phyloP scores from a whole-genome alignment of 768 basidiomycete genomes.

The Gautieria morchelliformis region DNA sequence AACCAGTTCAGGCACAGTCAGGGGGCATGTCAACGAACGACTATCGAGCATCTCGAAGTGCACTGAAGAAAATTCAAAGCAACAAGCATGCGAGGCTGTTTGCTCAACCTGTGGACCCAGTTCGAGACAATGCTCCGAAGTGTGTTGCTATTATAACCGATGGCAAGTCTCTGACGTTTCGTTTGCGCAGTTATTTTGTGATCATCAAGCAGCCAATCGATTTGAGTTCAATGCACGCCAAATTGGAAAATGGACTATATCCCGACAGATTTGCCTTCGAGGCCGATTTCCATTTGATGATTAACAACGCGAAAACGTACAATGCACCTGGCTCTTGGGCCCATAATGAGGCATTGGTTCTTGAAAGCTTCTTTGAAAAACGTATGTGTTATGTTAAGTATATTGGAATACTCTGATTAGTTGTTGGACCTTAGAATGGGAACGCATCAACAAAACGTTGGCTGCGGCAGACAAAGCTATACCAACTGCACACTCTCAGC shows the following conservation, averaged over 20 bases:
- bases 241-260: constrained; percentile 81
- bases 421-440: constrained; percentile 56
- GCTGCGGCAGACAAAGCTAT: constrained; percentile 41
- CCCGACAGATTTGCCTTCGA: constrained; percentile 76
- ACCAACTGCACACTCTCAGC: constrained; percentile 15
- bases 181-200: constrained; percentile 67
- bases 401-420: neutral
- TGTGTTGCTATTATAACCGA: constrained; percentile 27
- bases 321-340: constrained; percentile 65
- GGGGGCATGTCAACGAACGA: constrained; percentile 73
- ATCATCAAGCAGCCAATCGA: constrained; percentile 94
- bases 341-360: constrained; percentile 60
- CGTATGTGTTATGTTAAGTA: constrained; percentile 35
- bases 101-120: constrained; percentile 89
- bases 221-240: constrained; percentile 77
- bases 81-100: constrained; percentile 72
- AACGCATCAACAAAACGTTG: constrained; percentile 74
- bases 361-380: constrained; percentile 82
- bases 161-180: constrained; percentile 4
- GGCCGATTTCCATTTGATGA: constrained; percentile 81
- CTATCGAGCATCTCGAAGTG: constrained; percentile 62
- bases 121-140: constrained; percentile 85
- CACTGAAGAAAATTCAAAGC: constrained; percentile 67
- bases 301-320: constrained; percentile 79
- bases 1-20: constrained; percentile 58